Percentiles rank a stretch among this genome's conserved stretches.
These are phyloP conservation scores for Exophiala viscosa DNA, from an alignment of 2,329 filamentous ascomycete species.

Conservation along the genomic window DNA sequence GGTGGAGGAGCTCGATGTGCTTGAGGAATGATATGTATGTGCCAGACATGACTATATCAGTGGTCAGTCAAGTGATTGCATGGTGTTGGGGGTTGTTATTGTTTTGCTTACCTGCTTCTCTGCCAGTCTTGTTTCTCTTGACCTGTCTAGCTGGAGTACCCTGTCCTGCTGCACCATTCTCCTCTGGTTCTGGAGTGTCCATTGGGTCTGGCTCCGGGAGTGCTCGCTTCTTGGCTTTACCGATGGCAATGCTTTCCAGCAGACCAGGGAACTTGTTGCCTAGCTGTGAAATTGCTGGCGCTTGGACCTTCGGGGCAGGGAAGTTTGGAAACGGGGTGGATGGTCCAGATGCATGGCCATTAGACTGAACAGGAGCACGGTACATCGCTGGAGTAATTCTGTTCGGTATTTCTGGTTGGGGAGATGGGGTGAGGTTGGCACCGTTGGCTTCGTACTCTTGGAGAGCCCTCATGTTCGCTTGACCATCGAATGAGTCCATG, in stretches of 20 bases:
- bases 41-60: slow-evolving; percentile 7
- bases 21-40: slow-evolving; percentile 13
- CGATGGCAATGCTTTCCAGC: slow-evolving; percentile 6
- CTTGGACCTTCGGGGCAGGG: background rate
- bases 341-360: no score
- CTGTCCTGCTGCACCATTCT: background rate
- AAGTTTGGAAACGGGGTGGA: background rate
- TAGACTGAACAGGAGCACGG: no score
- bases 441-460: no score
- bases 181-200: background rate
- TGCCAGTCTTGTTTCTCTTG: slow-evolving; percentile 12
- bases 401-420: background rate
- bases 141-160: background rate
- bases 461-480: no score
- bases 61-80: slow-evolving; percentile 1
- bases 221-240: background rate
- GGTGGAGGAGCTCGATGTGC: slow-evolving; percentile 13
- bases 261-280: slow-evolving; percentile 15
- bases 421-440: background rate
- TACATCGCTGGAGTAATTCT: no score
- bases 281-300: slow-evolving; percentile 5
- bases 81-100: background rate
- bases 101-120: slow-evolving; percentile 19
- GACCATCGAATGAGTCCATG: background rate
- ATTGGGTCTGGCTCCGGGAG: background rate